Evolutionary conservation across 257 asterid genomes (phyloP).

Genomic region (Solanum clarkiae): DNA sequence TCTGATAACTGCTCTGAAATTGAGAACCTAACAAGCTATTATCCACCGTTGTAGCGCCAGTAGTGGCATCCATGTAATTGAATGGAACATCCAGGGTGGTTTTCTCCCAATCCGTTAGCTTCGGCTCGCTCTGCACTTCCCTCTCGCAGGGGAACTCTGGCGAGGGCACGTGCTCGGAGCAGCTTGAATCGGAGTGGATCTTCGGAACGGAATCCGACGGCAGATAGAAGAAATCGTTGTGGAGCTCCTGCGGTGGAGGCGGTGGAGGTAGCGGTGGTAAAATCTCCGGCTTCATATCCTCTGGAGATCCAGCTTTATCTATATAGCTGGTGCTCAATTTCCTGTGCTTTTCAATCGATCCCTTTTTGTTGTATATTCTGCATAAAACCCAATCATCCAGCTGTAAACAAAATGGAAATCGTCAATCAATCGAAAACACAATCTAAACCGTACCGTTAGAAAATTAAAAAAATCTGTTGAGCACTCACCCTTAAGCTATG

Average conservation of each 20-base stretch:
- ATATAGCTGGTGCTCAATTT: slow-evolving; percentile 3
- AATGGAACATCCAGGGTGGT: slow-evolving; percentile 35
- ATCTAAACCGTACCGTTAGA: background rate
- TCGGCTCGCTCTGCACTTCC: slow-evolving; percentile 78
- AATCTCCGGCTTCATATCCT: slow-evolving; percentile 42
- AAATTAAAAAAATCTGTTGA: background rate
- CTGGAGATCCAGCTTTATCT: slow-evolving; percentile 8
- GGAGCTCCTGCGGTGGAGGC: slow-evolving; percentile 24
- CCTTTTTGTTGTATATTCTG: slow-evolving; percentile 87
- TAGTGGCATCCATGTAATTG: slow-evolving; percentile 35
- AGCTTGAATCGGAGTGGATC: slow-evolving; percentile 70
- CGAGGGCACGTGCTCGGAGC: slow-evolving; percentile 75
- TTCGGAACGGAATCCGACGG: slow-evolving; percentile 64
- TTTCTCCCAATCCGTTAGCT: slow-evolving; percentile 45
- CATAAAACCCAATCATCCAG: slow-evolving; percentile 93
- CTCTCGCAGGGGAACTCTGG: slow-evolving; percentile 30
- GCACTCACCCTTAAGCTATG: slow-evolving; percentile 59
- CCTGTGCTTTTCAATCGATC: slow-evolving; percentile 38
- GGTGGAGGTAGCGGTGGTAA: slow-evolving; percentile 30
- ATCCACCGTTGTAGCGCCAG: slow-evolving; percentile 1
- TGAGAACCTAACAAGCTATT: slow-evolving; percentile 22
- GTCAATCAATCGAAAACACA: background rate
- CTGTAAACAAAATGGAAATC: slow-evolving; percentile 23
- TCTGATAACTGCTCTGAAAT: slow-evolving; percentile 25
- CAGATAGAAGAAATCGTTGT: slow-evolving; percentile 43